Percentiles rank a stretch among this genome's conserved stretches.
phyloP scores from a whole-genome alignment of 345 rosid species.

The Gossypium turneri region DNA sequence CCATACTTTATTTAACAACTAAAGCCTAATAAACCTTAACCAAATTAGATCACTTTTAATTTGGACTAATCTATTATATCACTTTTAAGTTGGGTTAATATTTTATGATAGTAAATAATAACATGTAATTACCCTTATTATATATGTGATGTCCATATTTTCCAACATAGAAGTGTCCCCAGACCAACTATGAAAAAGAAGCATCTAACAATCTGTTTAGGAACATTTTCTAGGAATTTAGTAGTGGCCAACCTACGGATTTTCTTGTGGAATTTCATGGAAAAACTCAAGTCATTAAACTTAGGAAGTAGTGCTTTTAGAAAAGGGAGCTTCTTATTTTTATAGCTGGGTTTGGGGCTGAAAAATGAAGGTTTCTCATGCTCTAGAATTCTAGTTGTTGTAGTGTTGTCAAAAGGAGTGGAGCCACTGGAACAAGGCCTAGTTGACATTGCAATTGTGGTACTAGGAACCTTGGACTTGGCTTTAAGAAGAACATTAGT shows the following conservation, averaged over 20 bases:
- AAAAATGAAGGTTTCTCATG: constrained; percentile 25
- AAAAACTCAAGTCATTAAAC: constrained; percentile 40
- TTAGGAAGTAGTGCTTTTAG: constrained; percentile 37
- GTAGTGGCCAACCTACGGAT: constrained; percentile 39
- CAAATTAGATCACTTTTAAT: too few species aligned
- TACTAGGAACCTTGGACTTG: constrained; percentile 27
- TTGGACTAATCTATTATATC: too few species aligned
- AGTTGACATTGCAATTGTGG: constrained; percentile 34
- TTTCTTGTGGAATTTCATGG: constrained; percentile 32
- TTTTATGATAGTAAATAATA: too few species aligned
- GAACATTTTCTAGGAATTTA: constrained; percentile 46
- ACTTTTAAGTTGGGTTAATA: too few species aligned
- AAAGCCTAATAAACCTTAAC: too few species aligned
- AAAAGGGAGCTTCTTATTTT: constrained; percentile 29
- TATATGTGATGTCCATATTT: too few species aligned
- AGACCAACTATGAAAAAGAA: constrained; percentile 56
- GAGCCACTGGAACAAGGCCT: constrained; percentile 48
- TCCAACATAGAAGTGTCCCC: constrained; percentile 13
- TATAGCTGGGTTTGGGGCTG: constrained; percentile 4
- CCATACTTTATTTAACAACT: too few species aligned
- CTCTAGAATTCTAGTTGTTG: constrained; percentile 37
- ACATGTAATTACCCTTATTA: too few species aligned
- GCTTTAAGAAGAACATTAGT: constrained; percentile 57
- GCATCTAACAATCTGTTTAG: constrained; percentile 31
- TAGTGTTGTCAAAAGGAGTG: constrained; percentile 46